These are phyloP conservation scores for Lentinula detonsa DNA, from an alignment of 768 basidiomycete genomes.

Conservation along the genomic window DNA sequence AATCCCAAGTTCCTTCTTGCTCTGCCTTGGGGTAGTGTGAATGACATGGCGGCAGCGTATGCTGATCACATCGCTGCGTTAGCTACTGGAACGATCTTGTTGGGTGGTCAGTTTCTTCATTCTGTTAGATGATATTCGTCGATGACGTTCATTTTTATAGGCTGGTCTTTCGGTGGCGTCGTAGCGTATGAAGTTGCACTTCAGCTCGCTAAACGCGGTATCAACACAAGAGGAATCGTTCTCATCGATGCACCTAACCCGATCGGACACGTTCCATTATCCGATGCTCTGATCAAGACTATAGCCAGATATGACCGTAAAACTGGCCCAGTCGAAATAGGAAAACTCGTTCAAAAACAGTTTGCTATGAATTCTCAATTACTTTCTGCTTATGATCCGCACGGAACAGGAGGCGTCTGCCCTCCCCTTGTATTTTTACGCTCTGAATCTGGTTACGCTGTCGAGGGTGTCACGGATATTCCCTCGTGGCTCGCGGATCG, in stretches of 20 bases:
- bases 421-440: constrained; percentile 44
- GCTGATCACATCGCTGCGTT: constrained; percentile 31
- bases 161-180: constrained; percentile 78
- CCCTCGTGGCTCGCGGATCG: constrained; percentile 21
- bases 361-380: constrained; percentile 43
- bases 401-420: constrained; percentile 13
- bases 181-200: constrained; percentile 61
- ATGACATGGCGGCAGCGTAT: constrained; percentile 50
- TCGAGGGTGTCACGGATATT: constrained; percentile 22
- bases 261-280: constrained; percentile 41
- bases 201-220: constrained; percentile 37
- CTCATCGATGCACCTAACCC: constrained; percentile 68
- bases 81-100: constrained; percentile 32
- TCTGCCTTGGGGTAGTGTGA: constrained; percentile 40
- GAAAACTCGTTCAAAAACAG: constrained; percentile 35
- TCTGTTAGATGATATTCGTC: neutral
- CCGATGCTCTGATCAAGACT: constrained; percentile 44
- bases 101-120: constrained; percentile 47
- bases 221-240: constrained; percentile 48
- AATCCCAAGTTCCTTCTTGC: constrained; percentile 46
- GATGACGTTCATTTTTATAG: constrained; percentile 23
- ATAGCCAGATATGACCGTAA: constrained; percentile 28
- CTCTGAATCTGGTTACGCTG: constrained; percentile 36
- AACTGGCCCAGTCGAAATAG: constrained; percentile 22
- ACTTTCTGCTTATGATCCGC: constrained; percentile 40